Evolutionary conservation across 345 rosid species (phyloP), one percentile per base, ranked within the genome.

Genomic region (Pistacia vera): DNA sequence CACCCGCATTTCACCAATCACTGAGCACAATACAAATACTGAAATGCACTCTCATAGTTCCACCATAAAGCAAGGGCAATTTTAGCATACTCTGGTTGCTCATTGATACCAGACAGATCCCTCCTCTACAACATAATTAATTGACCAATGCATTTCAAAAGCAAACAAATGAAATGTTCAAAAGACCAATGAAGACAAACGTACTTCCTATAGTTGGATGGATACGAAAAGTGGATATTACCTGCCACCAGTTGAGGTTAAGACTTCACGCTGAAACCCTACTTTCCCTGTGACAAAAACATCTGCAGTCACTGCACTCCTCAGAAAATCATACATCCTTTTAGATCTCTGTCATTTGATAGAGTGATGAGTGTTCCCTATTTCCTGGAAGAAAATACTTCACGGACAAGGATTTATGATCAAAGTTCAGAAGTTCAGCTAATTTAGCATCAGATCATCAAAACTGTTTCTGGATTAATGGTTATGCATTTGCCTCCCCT

Each of bases 301-400:
- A 65, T 95, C 95, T n/a, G 94, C 98, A 7, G 95, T 93, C 66
- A 95, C 88, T 0, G 93, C 87, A 72, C n/a, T 83, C 87, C 62
- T 66, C 85, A 73, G 91, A 76, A 88, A 89, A 68, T 88, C 89
- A 83, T 83, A 88, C 98, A 93, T 93, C 83, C 95, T 88, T 71
- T 95, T 70, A 95, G 83, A 75, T 91, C 94, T 67, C 86, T 90
- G 75, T 93, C 97, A 79, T 83, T 90, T 49, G 90, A 80, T 85
- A 95, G 76, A 57, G 88, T 87, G 74, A 95, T 90, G 68, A 86
- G 93, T 0, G 90, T 93, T 81, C 84, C 81, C 82, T 85, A 66
- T 91, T 93, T 69, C 92, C 90, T 0, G 98, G 98, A 48, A 95
- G 89, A 86, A 95, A 93, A 84, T 95, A 95, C 90, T 95, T 95